Evolutionary conservation across 352 stramenopile species (phyloP), one percentile per base, ranked within the genome.

Genomic region (Stramenopiles sp.): DNA sequence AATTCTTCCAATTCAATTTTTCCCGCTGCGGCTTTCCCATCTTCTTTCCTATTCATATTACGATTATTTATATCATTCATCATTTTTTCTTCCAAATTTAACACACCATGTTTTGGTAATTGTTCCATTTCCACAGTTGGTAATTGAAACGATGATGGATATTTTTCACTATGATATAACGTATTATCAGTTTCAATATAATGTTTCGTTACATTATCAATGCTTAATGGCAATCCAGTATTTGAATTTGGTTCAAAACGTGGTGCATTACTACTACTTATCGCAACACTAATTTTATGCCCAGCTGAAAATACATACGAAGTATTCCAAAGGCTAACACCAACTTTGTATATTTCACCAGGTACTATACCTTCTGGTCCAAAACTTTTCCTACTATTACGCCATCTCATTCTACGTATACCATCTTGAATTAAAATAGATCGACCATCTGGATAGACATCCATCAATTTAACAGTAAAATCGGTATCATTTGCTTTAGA

Each of bases 371-470:
- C 77, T 13, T 30, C 7, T 27, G 53, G 53, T 23, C 76, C 73
- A 20, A 7, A 4, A 7, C 1, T 30, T 0, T n/a, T 6, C 6
- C 20, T 38, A n/a, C 80, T 78, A 31, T 84, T 77, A 13, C 81
- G 65, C 82, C 82, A 84, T 32, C 82, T 69, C 82, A 84, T 84
- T 31, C 82, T 74, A 77, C 80, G 63, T 30, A 81, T 83, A 6
- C 80, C 81, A 31, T 85, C 78, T 1, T 33, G 31, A 13, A 84
- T 69, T 23, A 82, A n/a, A 32, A 32, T 53, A 7, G 29, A 65
- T 23, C 63, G 43, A 1, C 82, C 82, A 32, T 80, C 81, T 1
- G 82, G 82, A 38, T 84, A 84, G 0, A 84, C 74, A 43, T 84
- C 82, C 7, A 76, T 80, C 0, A 84, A 43, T 23, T 78, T 80